phyloP scores from a whole-genome alignment of 1,284 basidiomycete genomes.

The Cutaneotrichosporon cavernicola region DNA sequence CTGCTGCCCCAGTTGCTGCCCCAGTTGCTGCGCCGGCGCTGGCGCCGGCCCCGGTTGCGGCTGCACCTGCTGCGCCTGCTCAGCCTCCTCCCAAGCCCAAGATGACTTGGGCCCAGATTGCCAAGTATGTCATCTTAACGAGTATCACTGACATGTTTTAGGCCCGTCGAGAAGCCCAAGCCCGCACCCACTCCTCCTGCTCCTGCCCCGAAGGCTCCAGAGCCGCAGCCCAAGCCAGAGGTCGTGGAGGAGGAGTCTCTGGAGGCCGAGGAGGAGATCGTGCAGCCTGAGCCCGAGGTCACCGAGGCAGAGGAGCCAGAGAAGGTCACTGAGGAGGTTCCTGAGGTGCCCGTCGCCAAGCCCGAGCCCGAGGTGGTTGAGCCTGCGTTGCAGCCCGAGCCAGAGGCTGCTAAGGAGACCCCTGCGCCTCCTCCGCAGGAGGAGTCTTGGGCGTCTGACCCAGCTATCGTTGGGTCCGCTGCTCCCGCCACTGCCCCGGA shows the following conservation, averaged over 20 bases:
- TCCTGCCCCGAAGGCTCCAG: slow-evolving; percentile 59
- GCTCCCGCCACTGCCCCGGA: slow-evolving; percentile 31
- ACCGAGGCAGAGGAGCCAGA: slow-evolving; percentile 19
- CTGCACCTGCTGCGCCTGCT: slow-evolving; percentile 19
- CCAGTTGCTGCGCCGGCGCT: slow-evolving; percentile 21
- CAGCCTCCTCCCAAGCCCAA: slow-evolving; percentile 43
- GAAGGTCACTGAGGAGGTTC: slow-evolving; percentile 13
- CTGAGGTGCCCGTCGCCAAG: slow-evolving; percentile 21
- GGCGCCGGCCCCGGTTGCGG: slow-evolving; percentile 24
- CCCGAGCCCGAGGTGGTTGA: slow-evolving; percentile 58
- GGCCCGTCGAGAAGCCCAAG: slow-evolving; percentile 53
- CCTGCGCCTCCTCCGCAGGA: slow-evolving; percentile 15
- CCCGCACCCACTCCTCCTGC: slow-evolving; percentile 61
- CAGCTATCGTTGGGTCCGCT: slow-evolving; percentile 45
- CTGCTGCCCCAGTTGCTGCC: slow-evolving; percentile 24
- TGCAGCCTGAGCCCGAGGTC: slow-evolving; percentile 24
- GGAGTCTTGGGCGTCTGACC: slow-evolving; percentile 38
- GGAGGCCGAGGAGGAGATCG: slow-evolving; percentile 16
- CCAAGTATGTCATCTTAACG: slow-evolving; percentile 42
- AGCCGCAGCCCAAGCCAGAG: slow-evolving; percentile 35
- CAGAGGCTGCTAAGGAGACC: slow-evolving; percentile 19
- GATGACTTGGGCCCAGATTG: slow-evolving; percentile 56
- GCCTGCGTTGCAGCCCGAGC: slow-evolving; percentile 11
- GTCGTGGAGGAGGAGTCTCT: slow-evolving; percentile 27
- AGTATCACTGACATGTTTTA: slow-evolving; percentile 15